phyloP scores from a whole-genome alignment of 2,329 filamentous ascomycete genomes.

The Dactylellina sp. region DNA sequence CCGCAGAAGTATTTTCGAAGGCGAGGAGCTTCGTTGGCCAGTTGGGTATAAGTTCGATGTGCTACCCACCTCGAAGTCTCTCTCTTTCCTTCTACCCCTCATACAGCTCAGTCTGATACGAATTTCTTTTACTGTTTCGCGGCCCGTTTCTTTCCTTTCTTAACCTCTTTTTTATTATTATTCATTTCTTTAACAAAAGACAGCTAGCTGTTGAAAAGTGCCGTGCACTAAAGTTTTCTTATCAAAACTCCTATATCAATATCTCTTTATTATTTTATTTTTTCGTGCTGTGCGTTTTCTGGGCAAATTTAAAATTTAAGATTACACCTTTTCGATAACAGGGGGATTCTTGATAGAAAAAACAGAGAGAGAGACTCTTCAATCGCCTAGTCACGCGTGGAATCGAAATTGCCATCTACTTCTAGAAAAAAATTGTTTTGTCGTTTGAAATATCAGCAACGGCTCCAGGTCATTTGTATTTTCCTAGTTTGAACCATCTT shows the following conservation, averaged over 20 bases:
- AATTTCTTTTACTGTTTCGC: conserved; percentile 53
- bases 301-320: conserved; percentile 46
- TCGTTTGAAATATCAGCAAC: conserved; percentile 14
- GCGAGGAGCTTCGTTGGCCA: conserved; percentile 34
- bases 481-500: conserved; percentile 33
- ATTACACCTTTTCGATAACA: conserved; percentile 38
- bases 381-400: conserved; percentile 13
- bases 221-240: conserved; percentile 42
- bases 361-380: conserved; percentile 20
- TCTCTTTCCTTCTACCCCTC: conserved; percentile 33
- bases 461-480: conserved; percentile 12
- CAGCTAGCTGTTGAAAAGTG: conserved; percentile 56
- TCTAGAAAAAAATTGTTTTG: conserved; percentile 36
- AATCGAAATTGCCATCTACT: conserved; percentile 32
- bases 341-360: conserved; percentile 29
- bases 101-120: conserved; percentile 56
- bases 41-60: conserved; percentile 50
- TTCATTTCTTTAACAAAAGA: conserved; percentile 36
- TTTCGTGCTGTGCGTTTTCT: conserved; percentile 13
- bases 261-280: conserved; percentile 18
- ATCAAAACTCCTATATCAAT: conserved; percentile 33
- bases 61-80: conserved; percentile 30
- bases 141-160: conserved; percentile 30
- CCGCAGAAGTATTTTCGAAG: conserved; percentile 1
- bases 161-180: conserved; percentile 36